These are phyloP conservation scores for Aspergillus bertholletiae DNA, from an alignment of 495 filamentous ascomycete genomes.

Conservation along the genomic window DNA sequence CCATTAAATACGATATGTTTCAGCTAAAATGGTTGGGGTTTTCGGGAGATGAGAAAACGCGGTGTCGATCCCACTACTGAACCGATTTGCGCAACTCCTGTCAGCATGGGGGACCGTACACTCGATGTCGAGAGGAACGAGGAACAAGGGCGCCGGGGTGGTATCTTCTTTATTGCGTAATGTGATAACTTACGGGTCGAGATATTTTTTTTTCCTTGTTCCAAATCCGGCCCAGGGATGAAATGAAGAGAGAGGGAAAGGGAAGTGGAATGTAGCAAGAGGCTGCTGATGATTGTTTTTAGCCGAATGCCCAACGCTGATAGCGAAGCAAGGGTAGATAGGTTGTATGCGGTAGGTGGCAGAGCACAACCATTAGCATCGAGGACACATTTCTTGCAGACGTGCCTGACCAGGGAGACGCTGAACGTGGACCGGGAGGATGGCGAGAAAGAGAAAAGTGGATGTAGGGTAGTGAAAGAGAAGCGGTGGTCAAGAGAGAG, in stretches of 20 bases:
- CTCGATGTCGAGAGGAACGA: constrained; percentile 1
- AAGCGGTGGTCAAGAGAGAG: constrained; percentile 4
- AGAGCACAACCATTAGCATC: constrained; percentile 21
- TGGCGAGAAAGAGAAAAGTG: not conserved
- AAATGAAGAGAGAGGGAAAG: constrained; percentile 1
- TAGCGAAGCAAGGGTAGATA: constrained; percentile 24
- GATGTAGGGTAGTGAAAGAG: constrained; percentile 2
- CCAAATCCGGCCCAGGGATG: not conserved
- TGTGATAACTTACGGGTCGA: not conserved
- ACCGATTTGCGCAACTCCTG: constrained; percentile 19
- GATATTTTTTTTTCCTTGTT: not conserved
- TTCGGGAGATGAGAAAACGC: constrained; percentile 10
- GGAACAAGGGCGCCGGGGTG: not conserved
- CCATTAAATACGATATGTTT: constrained; percentile 9
- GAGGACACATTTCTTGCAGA: constrained; percentile 19
- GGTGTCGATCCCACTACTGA: constrained; percentile 20
- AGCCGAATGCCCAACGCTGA: constrained; percentile 20
- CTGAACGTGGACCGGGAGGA: not conserved
- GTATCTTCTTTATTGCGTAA: not conserved
- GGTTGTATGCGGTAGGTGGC: constrained; percentile 18
- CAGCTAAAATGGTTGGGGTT: constrained; percentile 5
- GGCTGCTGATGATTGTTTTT: constrained; percentile 15
- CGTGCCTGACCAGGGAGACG: constrained; percentile 3
- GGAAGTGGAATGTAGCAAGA: constrained; percentile 17
- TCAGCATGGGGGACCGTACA: constrained; percentile 19